Base-by-base conservation (phyloP, 768 basidiomycete species). In the Neoboletus magnificus region DNA sequence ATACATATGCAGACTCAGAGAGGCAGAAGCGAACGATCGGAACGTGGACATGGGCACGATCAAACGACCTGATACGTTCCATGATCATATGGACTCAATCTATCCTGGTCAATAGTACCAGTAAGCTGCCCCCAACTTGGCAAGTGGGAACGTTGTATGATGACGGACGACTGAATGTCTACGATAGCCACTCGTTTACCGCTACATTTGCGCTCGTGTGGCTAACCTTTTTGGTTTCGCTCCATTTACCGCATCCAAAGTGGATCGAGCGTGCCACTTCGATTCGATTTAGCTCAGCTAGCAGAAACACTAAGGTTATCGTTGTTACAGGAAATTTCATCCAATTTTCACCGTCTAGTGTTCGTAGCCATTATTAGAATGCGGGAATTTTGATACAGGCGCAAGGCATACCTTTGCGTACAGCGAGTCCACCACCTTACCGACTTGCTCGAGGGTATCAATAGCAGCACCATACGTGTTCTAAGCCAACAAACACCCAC, bases 361-460 rank as follows among this genome's bases (percentile, higher is more conserved):
- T 41, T 52, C 22, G 55, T 27, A 13, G 18, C 42, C 23, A 44
- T 50, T 18, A 54, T 45, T 3, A 41, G 10, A 20, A 2, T 12
- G 35, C 6, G 6, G 51, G 5, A 29, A 47, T 29, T 33, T 11
- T 3, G n/a, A 40, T 9, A 29, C 11, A 33, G 27, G 20, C 4
- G 15, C 6, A 22, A 3, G 47, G 43, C 69, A 18, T 55, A 80
- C 85, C 83, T 97, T 96, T 15, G 89, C 91, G 66, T 96, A 97
- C 56, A 97, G 70, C 50, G 89, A 88, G 61, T 93, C 90, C 6
- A 99, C 95, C n/a, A 98, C 93, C 64, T 95, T 93, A 40, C 88
- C 85, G 0, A 97, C 87, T 66, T 98, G 88, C 65, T 84, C 90
- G 55, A 98, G 76, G 12, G 94, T 97, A 48, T 91, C 83, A 55